A percentile compares a stretch with the other conserved stretches of the same genome.
These are phyloP conservation scores for Termitomyces eurrhizus DNA, from an alignment of 768 basidiomycete species.

Conservation along the genomic window DNA sequence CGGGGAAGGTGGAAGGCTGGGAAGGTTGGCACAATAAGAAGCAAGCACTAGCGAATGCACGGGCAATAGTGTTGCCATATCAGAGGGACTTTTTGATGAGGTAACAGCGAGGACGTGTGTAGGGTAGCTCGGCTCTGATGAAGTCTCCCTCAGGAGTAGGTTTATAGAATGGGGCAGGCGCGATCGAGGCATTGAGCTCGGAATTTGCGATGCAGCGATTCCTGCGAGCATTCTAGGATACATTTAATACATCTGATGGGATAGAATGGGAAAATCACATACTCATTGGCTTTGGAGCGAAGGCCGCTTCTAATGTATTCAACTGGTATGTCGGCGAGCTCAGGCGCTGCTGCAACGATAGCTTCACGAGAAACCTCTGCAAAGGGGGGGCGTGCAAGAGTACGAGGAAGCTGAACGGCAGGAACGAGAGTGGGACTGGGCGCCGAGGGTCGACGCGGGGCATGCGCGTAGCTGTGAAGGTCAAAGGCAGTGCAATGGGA, in stretches of 20 bases:
- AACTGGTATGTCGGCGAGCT: conserved; percentile 57
- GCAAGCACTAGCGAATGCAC: conserved; percentile 62
- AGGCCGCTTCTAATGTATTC: conserved; percentile 69
- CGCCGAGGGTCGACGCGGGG: conserved; percentile 22
- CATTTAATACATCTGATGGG: conserved; percentile 11
- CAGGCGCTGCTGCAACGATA: conserved; percentile 63
- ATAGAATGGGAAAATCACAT: conserved; percentile 21
- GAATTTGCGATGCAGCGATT: conserved; percentile 51
- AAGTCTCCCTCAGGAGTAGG: conserved; percentile 32
- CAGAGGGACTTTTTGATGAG: conserved; percentile 39
- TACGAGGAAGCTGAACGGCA: conserved; percentile 66
- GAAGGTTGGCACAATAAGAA: conserved; percentile 54
- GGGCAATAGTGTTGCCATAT: conserved; percentile 50
- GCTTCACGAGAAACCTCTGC: conserved; percentile 54
- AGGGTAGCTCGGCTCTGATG: conserved; percentile 36
- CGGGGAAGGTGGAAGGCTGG: conserved; percentile 40
- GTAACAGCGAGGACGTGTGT: conserved; percentile 57
- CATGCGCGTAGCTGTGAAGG: conserved; percentile 32
- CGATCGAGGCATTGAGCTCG: conserved; percentile 61
- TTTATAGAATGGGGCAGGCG: conserved; percentile 60
- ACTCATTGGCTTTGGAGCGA: conserved; percentile 40
- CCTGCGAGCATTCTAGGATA: conserved; percentile 49
- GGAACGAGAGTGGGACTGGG: conserved; percentile 19
- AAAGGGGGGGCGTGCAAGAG: conserved; percentile 59
- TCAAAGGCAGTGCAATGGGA: conserved; percentile 38